phyloP scores from a whole-genome alignment of 371 early-diverging fungal species.

The Lichtheimia corymbifera region DNA sequence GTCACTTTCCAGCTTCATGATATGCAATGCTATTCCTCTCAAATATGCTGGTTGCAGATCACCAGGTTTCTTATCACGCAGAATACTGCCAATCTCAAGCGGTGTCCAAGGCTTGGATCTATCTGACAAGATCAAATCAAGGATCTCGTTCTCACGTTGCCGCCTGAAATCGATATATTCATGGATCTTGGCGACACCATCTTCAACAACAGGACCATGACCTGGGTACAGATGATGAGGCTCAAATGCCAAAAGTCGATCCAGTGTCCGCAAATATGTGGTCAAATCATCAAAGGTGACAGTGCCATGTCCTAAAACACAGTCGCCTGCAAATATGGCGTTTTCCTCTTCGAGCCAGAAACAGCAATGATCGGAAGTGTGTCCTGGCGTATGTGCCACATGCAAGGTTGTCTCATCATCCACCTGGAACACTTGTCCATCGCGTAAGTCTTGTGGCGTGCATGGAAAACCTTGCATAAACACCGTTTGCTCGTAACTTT shows the following conservation, averaged over 20 bases:
- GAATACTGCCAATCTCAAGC: constrained; percentile 13
- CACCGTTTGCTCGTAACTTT: constrained; percentile 2
- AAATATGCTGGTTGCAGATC: constrained; percentile 17
- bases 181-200: constrained; percentile 24
- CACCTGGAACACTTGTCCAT: constrained; percentile 58
- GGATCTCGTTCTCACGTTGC: constrained; percentile 32
- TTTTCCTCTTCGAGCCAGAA: constrained; percentile 75
- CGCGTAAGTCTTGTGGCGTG: constrained; percentile 21
- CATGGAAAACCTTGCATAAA: constrained; percentile 29
- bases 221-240: constrained; percentile 36
- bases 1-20: constrained; percentile 20
- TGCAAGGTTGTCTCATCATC: constrained; percentile 65
- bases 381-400: constrained; percentile 82
- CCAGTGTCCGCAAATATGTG: constrained; percentile 63
- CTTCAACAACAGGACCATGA: constrained; percentile 61
- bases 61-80: constrained; percentile 8
- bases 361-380: constrained; percentile 76
- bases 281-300: constrained; percentile 75
- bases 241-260: constrained; percentile 33
- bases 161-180: constrained; percentile 22
- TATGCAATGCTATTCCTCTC: constrained; percentile 21
- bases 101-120: constrained; percentile 21
- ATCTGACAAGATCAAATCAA: constrained; percentile 24
- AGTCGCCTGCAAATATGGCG: constrained; percentile 82
- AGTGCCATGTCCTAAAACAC: constrained; percentile 83